Evolutionary conservation across 768 basidiomycete species (phyloP).

Genomic region (Asterophora parasitica): DNA sequence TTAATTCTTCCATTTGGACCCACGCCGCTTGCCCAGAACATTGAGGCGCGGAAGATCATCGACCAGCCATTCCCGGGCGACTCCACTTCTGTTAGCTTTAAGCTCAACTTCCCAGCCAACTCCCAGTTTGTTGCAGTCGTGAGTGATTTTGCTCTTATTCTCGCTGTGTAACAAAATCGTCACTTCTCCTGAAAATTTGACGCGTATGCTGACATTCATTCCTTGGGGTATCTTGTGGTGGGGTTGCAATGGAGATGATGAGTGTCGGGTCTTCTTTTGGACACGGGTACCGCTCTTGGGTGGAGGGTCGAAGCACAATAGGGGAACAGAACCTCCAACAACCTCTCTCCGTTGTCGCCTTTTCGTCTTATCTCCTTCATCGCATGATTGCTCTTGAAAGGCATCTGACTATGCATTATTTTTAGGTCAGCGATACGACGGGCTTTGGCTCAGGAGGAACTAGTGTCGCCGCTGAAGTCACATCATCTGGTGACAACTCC

Average conservation of each 20-base stretch:
- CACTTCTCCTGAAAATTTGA: too few species aligned
- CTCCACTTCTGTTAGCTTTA: conserved; percentile 41
- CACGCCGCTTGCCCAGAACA: conserved; percentile 51
- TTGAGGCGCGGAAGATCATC: conserved; percentile 60
- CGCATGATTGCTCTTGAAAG: not conserved
- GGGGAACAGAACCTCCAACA: too few species aligned
- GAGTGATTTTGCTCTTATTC: conserved; percentile 26
- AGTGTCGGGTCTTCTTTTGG: too few species aligned
- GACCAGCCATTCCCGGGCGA: conserved; percentile 46
- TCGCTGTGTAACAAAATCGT: too few species aligned
- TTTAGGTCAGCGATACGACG: conserved; percentile 52
- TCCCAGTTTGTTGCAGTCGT: conserved; percentile 78
- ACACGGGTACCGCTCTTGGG: too few species aligned
- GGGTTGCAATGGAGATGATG: too few species aligned
- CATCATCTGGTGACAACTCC: conserved; percentile 41
- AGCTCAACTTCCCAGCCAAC: conserved; percentile 58
- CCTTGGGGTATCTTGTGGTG: too few species aligned
- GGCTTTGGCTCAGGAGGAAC: conserved; percentile 75
- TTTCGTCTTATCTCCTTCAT: not conserved
- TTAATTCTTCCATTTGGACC: conserved; percentile 67
- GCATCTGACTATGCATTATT: conserved; percentile 2
- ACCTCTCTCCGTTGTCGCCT: too few species aligned
- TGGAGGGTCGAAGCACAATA: too few species aligned
- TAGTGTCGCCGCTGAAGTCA: conserved; percentile 58
- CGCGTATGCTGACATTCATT: too few species aligned